phyloP scores from a whole-genome alignment of 495 filamentous ascomycete species.

The Lasiosphaeria miniovina region DNA sequence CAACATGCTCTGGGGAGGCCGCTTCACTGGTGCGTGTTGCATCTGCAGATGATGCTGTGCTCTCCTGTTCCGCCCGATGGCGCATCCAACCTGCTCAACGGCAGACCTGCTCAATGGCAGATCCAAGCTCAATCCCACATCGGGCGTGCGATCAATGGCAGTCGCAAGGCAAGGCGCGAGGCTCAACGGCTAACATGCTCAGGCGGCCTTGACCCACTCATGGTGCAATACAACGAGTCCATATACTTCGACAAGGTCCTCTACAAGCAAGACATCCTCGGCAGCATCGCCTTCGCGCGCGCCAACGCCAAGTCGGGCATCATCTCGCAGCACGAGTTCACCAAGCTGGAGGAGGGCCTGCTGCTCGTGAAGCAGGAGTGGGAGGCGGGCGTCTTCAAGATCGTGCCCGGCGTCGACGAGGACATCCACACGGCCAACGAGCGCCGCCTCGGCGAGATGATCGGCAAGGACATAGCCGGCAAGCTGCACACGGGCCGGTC shows the following conservation, averaged over 20 bases:
- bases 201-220: constrained; percentile 83
- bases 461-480: constrained; percentile 80
- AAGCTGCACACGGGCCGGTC: constrained; percentile 93
- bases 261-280: constrained; percentile 75
- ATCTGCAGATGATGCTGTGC: background rate
- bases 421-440: constrained; percentile 93
- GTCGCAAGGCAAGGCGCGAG: background rate
- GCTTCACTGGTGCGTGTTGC: constrained; percentile 62
- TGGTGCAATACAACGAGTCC: constrained; percentile 87
- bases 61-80: no score
- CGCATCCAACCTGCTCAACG: background rate
- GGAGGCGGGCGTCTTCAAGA: constrained; percentile 56
- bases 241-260: constrained; percentile 79
- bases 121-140: background rate
- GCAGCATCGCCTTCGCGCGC: constrained; percentile 83
- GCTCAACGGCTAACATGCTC: background rate
- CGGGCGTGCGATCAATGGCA: background rate
- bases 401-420: constrained; percentile 63
- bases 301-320: constrained; percentile 76
- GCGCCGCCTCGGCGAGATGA: constrained; percentile 82
- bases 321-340: constrained; percentile 71
- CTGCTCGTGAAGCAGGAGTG: constrained; percentile 73
- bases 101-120: background rate
- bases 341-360: constrained; percentile 72
- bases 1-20: constrained; percentile 81